phyloP scores from a whole-genome alignment of 140 eudicot genomes.

The Anethum foeniculum region DNA sequence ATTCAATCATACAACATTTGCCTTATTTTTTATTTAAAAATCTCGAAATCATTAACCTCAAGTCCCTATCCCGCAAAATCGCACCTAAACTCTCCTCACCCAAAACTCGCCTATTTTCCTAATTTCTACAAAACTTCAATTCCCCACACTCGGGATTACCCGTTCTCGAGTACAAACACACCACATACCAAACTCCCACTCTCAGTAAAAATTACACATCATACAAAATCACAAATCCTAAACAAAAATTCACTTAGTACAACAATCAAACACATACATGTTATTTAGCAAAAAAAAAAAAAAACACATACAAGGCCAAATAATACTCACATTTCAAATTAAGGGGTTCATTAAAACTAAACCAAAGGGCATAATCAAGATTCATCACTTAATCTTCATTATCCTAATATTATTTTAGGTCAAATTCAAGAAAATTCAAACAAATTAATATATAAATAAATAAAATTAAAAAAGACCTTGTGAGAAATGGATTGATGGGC shows the following conservation, averaged over 20 bases:
- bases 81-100: neutral
- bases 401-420: neutral
- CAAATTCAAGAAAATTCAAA: neutral
- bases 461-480: slow-evolving; percentile 39
- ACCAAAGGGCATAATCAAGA: neutral
- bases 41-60: neutral
- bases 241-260: neutral
- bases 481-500: slow-evolving; percentile 76
- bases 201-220: neutral
- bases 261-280: neutral
- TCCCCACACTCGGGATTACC: neutral
- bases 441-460: neutral
- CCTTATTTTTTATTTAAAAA: neutral
- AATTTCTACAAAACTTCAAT: neutral
- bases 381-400: neutral
- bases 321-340: neutral
- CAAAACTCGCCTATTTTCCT: neutral
- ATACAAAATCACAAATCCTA: neutral
- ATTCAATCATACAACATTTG: neutral
- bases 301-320: neutral
- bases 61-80: no score
- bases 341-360: neutral
- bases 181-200: neutral
- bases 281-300: no score
- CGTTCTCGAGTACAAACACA: neutral